These are phyloP conservation scores for Lactifluus piperatus DNA, from an alignment of 768 basidiomycete species.

Conservation along the genomic window DNA sequence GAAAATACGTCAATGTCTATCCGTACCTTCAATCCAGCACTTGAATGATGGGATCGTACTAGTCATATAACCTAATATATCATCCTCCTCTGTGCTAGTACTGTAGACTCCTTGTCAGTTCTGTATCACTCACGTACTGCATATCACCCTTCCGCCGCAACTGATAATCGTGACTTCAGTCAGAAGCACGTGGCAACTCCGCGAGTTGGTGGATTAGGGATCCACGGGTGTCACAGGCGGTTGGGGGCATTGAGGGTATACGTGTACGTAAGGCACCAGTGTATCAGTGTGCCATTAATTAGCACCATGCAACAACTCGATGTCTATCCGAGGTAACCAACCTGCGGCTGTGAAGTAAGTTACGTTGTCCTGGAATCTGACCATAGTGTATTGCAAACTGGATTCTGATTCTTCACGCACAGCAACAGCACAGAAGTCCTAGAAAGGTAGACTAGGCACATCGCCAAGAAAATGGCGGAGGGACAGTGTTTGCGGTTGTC, in stretches of 20 bases:
- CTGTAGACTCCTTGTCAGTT: not conserved
- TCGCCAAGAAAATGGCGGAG: not conserved
- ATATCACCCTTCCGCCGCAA: not conserved
- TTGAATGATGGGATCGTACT: not conserved
- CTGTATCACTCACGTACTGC: not conserved
- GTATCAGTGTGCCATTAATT: too few relatives aligned
- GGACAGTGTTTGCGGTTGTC: not conserved
- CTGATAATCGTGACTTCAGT: not conserved
- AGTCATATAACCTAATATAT: not conserved
- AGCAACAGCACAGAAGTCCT: not conserved
- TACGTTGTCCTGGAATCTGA: not conserved
- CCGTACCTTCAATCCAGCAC: not conserved
- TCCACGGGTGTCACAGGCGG: not conserved
- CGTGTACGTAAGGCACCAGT: not conserved
- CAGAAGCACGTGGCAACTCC: not conserved
- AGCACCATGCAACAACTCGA: not conserved
- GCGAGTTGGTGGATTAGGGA: not conserved
- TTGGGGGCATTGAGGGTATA: not conserved
- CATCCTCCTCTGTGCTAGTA: not conserved
- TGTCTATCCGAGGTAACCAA: too few relatives aligned
- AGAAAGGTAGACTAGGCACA: not conserved
- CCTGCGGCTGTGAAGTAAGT: not conserved
- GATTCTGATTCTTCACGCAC: not conserved
- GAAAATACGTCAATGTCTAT: too few relatives aligned
- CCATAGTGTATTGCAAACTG: not conserved